These are phyloP conservation scores for Hepatocystis sp. DNA, from an alignment of 169 alveolate genomes.

Conservation along the genomic window DNA sequence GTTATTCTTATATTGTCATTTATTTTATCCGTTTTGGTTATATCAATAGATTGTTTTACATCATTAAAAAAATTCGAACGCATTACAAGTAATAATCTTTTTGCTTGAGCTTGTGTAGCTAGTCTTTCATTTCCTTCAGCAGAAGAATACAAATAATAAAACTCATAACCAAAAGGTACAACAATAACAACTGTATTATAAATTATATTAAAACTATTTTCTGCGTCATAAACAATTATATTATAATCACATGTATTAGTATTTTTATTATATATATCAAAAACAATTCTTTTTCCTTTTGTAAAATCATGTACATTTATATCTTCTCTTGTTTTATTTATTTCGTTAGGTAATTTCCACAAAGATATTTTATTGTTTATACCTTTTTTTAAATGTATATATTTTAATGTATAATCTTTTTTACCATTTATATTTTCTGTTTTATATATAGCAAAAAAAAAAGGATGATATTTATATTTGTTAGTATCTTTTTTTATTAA, in stretches of 20 bases:
- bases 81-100: constrained; percentile 62
- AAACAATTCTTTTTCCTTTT: constrained; percentile 59
- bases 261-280: constrained; percentile 35
- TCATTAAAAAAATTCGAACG: constrained; percentile 5
- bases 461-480: constrained; percentile 59
- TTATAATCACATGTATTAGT: constrained; percentile 44
- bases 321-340: constrained; percentile 21
- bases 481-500: constrained; percentile 41
- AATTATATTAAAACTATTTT: neutral
- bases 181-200: constrained; percentile 69
- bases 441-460: constrained; percentile 51
- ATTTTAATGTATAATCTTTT: constrained; percentile 16
- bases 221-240: constrained; percentile 56
- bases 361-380: constrained; percentile 13
- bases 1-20: neutral
- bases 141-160: constrained; percentile 56
- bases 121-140: constrained; percentile 70
- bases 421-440: neutral
- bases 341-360: constrained; percentile 67
- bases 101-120: constrained; percentile 26
- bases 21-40: too few relatives aligned
- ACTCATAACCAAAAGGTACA: constrained; percentile 68
- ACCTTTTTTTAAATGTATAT: constrained; percentile 9
- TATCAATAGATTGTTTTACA: too few relatives aligned
- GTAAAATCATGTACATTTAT: constrained; percentile 30